phyloP scores from a whole-genome alignment of 208 protist genomes.

The Trypanosoma mega region DNA sequence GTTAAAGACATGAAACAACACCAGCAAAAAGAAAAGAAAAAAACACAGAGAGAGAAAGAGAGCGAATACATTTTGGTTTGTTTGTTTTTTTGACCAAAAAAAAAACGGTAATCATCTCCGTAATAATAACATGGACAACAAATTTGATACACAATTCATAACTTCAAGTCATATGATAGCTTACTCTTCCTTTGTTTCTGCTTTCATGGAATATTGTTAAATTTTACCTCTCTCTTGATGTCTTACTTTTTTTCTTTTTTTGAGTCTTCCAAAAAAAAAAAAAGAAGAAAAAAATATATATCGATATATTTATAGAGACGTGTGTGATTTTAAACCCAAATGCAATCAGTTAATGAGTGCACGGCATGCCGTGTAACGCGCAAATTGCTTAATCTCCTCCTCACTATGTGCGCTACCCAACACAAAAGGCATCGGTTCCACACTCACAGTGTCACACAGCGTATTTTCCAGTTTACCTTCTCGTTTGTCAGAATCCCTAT shows the following conservation, averaged over 20 bases:
- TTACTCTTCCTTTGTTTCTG: no score
- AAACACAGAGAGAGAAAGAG: no score
- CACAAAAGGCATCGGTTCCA: conserved; percentile 58
- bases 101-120: no score
- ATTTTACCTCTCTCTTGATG: no score
- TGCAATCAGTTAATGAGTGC: conserved; percentile 17
- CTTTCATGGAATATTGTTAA: no score
- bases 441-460: conserved; percentile 12
- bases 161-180: no score
- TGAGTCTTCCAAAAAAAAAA: neutral
- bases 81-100: no score
- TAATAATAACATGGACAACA: no score
- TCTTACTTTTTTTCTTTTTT: neutral
- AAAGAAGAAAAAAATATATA: conserved; percentile 7
- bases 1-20: no score
- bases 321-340: conserved; percentile 22
- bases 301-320: conserved; percentile 11
- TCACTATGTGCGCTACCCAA: conserved; percentile 44
- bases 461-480: neutral
- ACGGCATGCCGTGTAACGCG: conserved; percentile 41
- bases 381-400: conserved; percentile 48
- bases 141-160: no score
- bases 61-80: no score
- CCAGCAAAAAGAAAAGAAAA: no score
- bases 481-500: neutral